phyloP scores from a whole-genome alignment of 352 stramenopile species.

The Thalassiosira pacifica region DNA sequence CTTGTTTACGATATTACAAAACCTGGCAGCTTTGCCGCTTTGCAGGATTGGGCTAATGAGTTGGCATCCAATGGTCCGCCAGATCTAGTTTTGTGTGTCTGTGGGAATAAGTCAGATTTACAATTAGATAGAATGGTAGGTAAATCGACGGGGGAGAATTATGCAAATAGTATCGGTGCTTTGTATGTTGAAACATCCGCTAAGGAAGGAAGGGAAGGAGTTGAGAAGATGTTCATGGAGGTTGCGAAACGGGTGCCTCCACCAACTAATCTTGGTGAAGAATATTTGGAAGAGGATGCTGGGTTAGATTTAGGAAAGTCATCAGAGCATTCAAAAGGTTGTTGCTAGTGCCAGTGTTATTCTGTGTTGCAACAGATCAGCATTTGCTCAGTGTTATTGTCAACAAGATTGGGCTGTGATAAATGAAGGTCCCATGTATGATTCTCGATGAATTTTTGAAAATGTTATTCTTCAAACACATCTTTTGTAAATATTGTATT shows the following conservation, averaged over 20 bases:
- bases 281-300: slow-evolving; percentile 46
- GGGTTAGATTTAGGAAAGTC: slow-evolving; percentile 56
- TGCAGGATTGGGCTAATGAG: slow-evolving; percentile 91
- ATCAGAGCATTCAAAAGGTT: slow-evolving; percentile 44
- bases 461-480: too few relatives aligned
- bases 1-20: slow-evolving; percentile 97
- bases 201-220: slow-evolving; percentile 47
- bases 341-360: too few relatives aligned
- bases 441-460: too few relatives aligned
- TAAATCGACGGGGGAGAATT: slow-evolving; percentile 41
- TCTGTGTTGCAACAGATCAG: too few relatives aligned
- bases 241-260: slow-evolving; percentile 43
- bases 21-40: slow-evolving; percentile 88
- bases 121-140: slow-evolving; percentile 48
- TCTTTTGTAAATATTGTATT: too few relatives aligned
- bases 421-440: too few relatives aligned
- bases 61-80: slow-evolving; percentile 91
- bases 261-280: slow-evolving; percentile 16
- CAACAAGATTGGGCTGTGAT: too few relatives aligned
- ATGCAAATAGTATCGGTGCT: slow-evolving; percentile 49
- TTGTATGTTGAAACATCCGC: slow-evolving; percentile 68
- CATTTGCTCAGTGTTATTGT: too few relatives aligned
- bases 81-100: slow-evolving; percentile 58
- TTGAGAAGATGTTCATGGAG: slow-evolving; percentile 57
- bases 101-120: slow-evolving; percentile 74